Evolutionary conservation across 257 asterid genomes (phyloP), one percentile per base, ranked within the genome.

Genomic region (Capsicum rhomboideum): DNA sequence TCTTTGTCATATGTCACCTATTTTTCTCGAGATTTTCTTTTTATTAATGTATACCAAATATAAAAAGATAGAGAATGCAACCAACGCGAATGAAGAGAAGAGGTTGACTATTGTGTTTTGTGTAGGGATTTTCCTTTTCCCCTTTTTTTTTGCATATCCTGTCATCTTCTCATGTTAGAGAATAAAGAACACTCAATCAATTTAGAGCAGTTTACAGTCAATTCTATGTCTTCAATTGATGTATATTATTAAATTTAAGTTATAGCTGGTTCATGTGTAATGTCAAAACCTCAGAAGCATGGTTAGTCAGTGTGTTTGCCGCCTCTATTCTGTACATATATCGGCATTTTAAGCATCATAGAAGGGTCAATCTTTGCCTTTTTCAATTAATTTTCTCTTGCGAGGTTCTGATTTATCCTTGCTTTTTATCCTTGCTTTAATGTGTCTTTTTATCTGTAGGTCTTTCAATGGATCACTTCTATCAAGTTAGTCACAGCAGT

Each of bases 381-480:
- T 34, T 29, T 16, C 21, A 29, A 29, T 29, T n/a, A 20, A n/a
- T 58, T 23, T 29, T 66, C 74, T 66, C 4, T 23, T 74, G 31
- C 21, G 59, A 74, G 8, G 59, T 74, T 21, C 14, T 46, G 58
- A 17, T 74, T 74, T 74, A 46, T 74, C 59, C 40, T 7, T 74
- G 23, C 59, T 21, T 74, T 26, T 74, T 74, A 46, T 74, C 59
- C 40, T 7, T 74, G 23, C 59, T 21, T 74, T 26, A 75, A 1
- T 49, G 6, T 50, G 2, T 50, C 2, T 0, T 13, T 4, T 26
- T 49, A 75, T 49, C 3, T 49, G 0, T 50, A 75, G 81, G 23
- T 26, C 10, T 26, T 50, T 75, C 63, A 54, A 29, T 89, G 90
- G 88, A 84, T 78, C 72, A 23, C 0, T 29, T 79, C 17, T 83